phyloP scores from a whole-genome alignment of 192 early-diverging fungal species.

The Coemansia aciculifera region DNA sequence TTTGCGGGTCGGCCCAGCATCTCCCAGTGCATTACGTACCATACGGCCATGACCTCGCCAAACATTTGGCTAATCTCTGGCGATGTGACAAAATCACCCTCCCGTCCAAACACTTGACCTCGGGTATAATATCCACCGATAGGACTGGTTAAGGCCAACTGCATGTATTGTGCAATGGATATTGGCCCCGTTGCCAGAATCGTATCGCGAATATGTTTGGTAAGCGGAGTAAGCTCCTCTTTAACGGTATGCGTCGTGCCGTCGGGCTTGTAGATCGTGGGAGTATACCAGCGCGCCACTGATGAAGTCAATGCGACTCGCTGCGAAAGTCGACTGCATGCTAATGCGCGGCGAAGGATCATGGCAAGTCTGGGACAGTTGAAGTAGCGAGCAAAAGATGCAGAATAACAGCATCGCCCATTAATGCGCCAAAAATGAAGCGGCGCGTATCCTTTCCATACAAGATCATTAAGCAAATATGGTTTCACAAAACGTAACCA shows the following conservation, averaged over 20 bases:
- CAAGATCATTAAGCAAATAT: neutral
- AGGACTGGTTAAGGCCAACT: constrained; percentile 82
- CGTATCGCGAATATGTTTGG: constrained; percentile 60
- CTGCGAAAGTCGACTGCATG: neutral
- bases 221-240: constrained; percentile 59
- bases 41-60: constrained; percentile 91
- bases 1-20: constrained; percentile 58
- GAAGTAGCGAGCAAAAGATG: neutral
- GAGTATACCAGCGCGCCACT: neutral
- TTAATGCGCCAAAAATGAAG: neutral
- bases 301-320: neutral
- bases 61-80: constrained; percentile 99
- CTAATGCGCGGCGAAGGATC: neutral
- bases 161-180: constrained; percentile 86
- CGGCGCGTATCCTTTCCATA: neutral
- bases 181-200: constrained; percentile 64
- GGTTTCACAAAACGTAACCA: neutral
- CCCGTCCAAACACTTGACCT: constrained; percentile 82
- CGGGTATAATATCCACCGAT: constrained; percentile 92
- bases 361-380: neutral
- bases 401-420: neutral
- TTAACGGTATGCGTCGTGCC: constrained; percentile 22
- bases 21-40: constrained; percentile 86
- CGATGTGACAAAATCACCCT: constrained; percentile 94
- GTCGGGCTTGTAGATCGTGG: constrained; percentile 19